Conservation (phyloP, 331 rosid species). For the Malus hybrid region DNA sequence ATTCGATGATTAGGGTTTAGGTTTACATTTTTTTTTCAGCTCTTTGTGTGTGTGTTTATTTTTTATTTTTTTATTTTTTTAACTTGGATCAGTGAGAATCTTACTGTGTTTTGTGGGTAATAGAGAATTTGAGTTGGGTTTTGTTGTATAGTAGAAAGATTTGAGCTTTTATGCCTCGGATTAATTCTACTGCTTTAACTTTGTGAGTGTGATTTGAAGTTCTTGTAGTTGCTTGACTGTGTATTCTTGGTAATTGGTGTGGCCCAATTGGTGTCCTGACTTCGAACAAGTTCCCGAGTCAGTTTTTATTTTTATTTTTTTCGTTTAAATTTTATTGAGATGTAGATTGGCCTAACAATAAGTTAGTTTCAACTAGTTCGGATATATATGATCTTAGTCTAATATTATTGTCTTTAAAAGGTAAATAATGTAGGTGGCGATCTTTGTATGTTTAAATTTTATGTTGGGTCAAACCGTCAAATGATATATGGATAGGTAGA, state of each 20-base stretch:
- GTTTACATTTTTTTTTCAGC: background rate
- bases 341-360: background rate
- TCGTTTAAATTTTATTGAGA: background rate
- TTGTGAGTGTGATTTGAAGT: background rate
- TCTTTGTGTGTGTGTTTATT: background rate
- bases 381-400: background rate
- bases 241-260: background rate
- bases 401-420: background rate
- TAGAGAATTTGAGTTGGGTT: conserved; percentile 2
- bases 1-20: conserved; percentile 2
- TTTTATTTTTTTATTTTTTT: background rate
- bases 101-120: background rate
- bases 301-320: too few species aligned
- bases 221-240: background rate
- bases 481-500: background rate
- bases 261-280: background rate
- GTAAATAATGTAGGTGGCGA: background rate
- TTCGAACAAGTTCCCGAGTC: too few species aligned
- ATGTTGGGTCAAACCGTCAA: background rate
- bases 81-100: background rate
- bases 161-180: background rate
- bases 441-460: background rate
- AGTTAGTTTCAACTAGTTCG: background rate
- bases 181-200: background rate
- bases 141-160: background rate